Evolutionary conservation across 371 early-diverging fungal species (phyloP).

Genomic region (Mucor ambiguus): DNA sequence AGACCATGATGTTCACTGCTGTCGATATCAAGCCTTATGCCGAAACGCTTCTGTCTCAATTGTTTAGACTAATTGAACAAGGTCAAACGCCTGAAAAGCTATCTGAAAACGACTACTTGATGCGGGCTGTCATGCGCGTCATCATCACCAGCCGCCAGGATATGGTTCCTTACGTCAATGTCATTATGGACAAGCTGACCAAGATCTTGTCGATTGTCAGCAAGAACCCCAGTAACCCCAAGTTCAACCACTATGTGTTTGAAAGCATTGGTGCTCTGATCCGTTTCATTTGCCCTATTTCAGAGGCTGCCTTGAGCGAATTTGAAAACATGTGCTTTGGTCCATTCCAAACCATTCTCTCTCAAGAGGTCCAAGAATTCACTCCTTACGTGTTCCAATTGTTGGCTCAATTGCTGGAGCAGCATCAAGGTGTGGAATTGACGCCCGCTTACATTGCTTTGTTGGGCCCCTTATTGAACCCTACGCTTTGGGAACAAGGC

Average conservation of each 20-base stretch:
- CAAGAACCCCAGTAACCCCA: conserved; percentile 95
- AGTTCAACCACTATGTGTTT: conserved; percentile 96
- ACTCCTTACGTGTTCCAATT: conserved; percentile 97
- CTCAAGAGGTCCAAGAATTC: conserved; percentile 91
- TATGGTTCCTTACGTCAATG: conserved; percentile 70
- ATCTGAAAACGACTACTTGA: conserved; percentile 94
- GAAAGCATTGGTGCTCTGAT: conserved; percentile 91
- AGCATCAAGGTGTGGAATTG: conserved; percentile 69
- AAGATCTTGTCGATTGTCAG: conserved; percentile 82
- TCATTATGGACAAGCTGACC: conserved; percentile 74
- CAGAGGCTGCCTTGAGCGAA: conserved; percentile 67
- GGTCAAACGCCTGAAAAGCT: conserved; percentile 79
- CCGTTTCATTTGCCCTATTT: conserved; percentile 66
- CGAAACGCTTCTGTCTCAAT: conserved; percentile 65
- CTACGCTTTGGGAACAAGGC: conserved; percentile 88
- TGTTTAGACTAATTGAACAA: conserved; percentile 77
- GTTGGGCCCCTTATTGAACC: conserved; percentile 80
- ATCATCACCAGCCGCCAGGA: conserved; percentile 75
- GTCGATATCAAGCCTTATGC: conserved; percentile 73
- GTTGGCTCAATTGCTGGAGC: conserved; percentile 81
- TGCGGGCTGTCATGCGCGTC: conserved; percentile 88
- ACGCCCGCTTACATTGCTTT: conserved; percentile 74
- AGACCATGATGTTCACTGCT: conserved; percentile 68
- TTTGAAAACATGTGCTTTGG: conserved; percentile 78
- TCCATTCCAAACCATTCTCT: conserved; percentile 91